Conservation (phyloP, 495 filamentous ascomycete species). For the Xylaria castorea region DNA sequence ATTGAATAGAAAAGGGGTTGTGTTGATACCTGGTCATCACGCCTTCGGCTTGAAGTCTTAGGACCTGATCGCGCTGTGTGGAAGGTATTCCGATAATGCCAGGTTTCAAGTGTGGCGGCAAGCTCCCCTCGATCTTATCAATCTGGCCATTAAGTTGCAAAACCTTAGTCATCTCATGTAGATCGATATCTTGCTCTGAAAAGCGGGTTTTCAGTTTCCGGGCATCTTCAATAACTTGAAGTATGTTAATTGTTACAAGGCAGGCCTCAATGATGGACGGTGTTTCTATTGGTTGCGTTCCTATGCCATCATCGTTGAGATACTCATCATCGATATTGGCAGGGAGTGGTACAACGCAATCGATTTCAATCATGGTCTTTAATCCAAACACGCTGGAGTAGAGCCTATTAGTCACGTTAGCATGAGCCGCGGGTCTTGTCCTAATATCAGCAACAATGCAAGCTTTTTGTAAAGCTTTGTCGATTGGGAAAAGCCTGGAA, state of each 20-base stretch:
- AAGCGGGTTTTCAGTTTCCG: background rate
- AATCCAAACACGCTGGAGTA: background rate
- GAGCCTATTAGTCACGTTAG: background rate
- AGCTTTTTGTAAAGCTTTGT: background rate
- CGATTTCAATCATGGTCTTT: background rate
- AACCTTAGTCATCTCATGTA: background rate
- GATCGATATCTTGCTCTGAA: background rate
- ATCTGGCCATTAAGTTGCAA: background rate
- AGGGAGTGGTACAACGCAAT: constrained; percentile 1
- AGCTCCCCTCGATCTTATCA: background rate
- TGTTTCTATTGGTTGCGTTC: background rate
- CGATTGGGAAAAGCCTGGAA: background rate
- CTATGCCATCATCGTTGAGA: background rate
- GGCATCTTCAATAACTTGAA: background rate
- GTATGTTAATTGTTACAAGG: background rate
- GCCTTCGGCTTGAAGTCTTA: constrained; percentile 9
- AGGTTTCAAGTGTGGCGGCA: background rate
- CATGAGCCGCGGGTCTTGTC: background rate
- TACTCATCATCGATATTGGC: background rate
- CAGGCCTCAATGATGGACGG: background rate
- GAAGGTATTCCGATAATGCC: background rate
- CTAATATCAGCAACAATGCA: background rate
- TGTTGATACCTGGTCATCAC: background rate
- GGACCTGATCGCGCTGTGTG: background rate
- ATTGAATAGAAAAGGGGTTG: background rate